Evolutionary conservation across 2,329 filamentous ascomycete genomes (phyloP).

Genomic region (Septoria linicola): DNA sequence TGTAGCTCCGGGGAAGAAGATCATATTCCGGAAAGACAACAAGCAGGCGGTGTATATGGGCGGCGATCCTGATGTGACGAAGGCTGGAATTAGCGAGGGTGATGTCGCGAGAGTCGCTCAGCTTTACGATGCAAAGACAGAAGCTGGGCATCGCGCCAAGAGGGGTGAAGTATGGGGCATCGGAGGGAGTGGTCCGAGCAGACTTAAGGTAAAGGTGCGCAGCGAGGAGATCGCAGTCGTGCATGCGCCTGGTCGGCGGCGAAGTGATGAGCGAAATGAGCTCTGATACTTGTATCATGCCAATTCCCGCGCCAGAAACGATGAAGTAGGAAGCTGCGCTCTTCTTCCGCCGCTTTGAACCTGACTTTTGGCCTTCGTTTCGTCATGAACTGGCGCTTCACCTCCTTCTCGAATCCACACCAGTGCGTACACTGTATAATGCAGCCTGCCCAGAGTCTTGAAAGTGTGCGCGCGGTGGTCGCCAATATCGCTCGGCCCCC

Average conservation of each 20-base stretch:
- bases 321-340: background rate
- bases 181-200: background rate
- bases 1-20: background rate
- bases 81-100: background rate
- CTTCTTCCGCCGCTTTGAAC: too few species aligned
- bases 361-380: too few species aligned
- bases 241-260: background rate
- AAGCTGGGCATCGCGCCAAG: conserved; percentile 1
- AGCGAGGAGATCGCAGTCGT: background rate
- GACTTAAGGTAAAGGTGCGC: background rate
- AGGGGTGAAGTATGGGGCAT: background rate
- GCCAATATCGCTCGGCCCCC: conserved; percentile 6
- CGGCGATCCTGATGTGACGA: conserved; percentile 2
- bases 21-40: conserved; percentile 4
- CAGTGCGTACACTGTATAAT: background rate
- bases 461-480: background rate
- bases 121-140: conserved; percentile 11
- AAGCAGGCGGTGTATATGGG: conserved; percentile 4
- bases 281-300: too few species aligned
- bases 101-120: conserved; percentile 9
- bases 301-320: too few species aligned
- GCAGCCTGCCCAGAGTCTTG: background rate
- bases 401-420: background rate
- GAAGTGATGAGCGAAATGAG: background rate
- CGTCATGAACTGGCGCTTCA: background rate